Percentiles rank a stretch among this genome's conserved stretches.
Evolutionary conservation across 2,329 filamentous ascomycete genomes (phyloP).

Genomic region (Calonectria hongkongensis): DNA sequence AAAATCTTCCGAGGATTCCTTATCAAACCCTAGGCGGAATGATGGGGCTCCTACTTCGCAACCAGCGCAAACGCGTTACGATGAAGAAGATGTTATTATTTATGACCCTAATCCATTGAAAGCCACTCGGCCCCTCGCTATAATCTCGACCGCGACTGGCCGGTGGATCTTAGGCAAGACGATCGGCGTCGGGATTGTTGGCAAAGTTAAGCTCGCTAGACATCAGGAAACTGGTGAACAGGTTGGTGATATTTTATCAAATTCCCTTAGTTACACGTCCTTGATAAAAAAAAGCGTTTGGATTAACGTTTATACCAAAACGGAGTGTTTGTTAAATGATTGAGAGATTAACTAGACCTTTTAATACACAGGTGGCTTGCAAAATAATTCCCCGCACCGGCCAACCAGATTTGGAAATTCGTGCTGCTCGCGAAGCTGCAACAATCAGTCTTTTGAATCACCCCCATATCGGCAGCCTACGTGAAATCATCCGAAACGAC

Average conservation of each 20-base stretch:
- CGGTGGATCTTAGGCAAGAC: slow-evolving; percentile 98
- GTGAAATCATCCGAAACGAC: slow-evolving; percentile 94
- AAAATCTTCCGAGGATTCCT: too few species aligned
- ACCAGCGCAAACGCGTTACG: too few species aligned
- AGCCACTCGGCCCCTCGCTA: too few species aligned
- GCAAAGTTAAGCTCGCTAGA: slow-evolving; percentile 96
- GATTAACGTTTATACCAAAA: neutral
- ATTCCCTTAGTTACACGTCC: neutral
- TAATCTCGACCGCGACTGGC: slow-evolving; percentile 69
- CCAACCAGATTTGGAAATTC: slow-evolving; percentile 86
- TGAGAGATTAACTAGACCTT: neutral
- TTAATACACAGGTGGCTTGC: slow-evolving; percentile 80
- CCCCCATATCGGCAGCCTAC: slow-evolving; percentile 95
- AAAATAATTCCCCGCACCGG: slow-evolving; percentile 97
- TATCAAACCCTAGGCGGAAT: too few species aligned
- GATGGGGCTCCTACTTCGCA: too few species aligned
- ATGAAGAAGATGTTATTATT: too few species aligned
- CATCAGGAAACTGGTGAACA: slow-evolving; percentile 95
- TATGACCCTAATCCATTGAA: too few species aligned
- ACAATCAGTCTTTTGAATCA: slow-evolving; percentile 96
- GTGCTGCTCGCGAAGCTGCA: slow-evolving; percentile 96
- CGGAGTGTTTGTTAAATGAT: neutral
- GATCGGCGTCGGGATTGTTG: slow-evolving; percentile 97
- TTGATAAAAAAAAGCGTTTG: neutral
- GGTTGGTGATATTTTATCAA: slow-evolving; percentile 70